Evolutionary conservation across 2,329 filamentous ascomycete genomes (phyloP), one percentile per base, ranked within the genome.

Genomic region (Lojkania enalia): DNA sequence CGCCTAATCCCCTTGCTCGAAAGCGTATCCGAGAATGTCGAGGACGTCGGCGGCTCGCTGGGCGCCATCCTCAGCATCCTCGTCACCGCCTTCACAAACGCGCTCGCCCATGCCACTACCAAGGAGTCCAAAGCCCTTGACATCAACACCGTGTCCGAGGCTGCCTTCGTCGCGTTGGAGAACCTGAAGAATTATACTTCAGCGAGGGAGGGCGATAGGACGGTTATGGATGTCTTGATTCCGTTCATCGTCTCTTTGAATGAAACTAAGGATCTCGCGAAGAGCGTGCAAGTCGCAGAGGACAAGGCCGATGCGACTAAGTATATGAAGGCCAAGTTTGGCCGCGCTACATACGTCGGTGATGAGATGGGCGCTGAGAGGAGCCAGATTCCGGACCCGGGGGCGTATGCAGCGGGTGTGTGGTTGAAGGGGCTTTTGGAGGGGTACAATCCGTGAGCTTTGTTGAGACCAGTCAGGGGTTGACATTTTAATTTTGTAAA

Each of bases 241-340:
- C 94, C 94, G 1, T 99, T 97, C 64, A 84, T 94, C 39, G 81
- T 86, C 15, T 80, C 78, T 4, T 76, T 97, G 3, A 75, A 70
- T 2, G 68, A 79, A 60, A 84, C 81, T 0, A 81, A 81, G 13
- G 82, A 90, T 63, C 63, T 94, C 3, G 77, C 78, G 48, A 77
- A 82, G 64, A 90, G 90, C 3, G 90, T 89, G 0, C 74, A 83
- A 55, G 89, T 88, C 1, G 86, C 90, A 0, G 79, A 81, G 54
- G 76, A 84, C 32, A 92, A 85, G 0, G 87, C 91, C 1, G 86
- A 92, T 50, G 80, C 80, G 19, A 97, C 92, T 3, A 95, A 89
- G 74, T 84, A 84, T 20, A 96, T 99, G 91, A 83, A 87, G 68
- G 88, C 94, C 14, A 92, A 85, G 60, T 77, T 97, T 40, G 94